phyloP scores from a whole-genome alignment of 225 moss, liverwort and hornwort genomes.

The Asterella californica region DNA sequence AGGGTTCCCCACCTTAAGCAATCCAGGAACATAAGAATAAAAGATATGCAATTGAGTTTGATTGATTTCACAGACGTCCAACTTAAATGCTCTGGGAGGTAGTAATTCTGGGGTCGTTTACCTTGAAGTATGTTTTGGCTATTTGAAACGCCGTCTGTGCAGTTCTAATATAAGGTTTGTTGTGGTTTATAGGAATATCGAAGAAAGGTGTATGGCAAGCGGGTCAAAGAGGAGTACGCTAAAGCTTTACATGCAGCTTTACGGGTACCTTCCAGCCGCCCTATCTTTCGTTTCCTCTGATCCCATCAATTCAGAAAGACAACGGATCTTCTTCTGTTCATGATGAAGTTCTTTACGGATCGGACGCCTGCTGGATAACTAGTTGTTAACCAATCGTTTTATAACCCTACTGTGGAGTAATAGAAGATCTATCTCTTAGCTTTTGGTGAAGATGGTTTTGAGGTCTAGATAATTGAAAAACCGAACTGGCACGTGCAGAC shows the following conservation, averaged over 20 bases:
- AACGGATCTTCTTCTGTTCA: not conserved
- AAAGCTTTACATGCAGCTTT: conserved; percentile 43
- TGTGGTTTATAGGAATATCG: conserved; percentile 39
- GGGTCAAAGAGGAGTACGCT: conserved; percentile 47
- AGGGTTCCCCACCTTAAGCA: not conserved
- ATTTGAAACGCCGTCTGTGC: not conserved
- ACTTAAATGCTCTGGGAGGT: not conserved
- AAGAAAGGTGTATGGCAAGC: conserved; percentile 40
- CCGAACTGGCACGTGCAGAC: conserved; percentile 26
- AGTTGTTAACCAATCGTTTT: too few relatives aligned
- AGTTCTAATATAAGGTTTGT: not conserved
- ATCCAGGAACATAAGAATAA: not conserved
- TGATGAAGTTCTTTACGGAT: not conserved
- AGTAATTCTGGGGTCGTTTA: not conserved
- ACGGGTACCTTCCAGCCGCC: conserved; percentile 26
- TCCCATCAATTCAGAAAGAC: not conserved
- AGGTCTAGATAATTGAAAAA: not conserved
- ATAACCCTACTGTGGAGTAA: too few relatives aligned
- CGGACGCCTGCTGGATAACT: not conserved
- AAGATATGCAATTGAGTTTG: not conserved
- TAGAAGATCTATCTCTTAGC: not conserved
- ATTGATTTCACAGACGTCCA: not conserved
- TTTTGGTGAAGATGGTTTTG: not conserved
- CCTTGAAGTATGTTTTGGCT: not conserved
- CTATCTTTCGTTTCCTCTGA: not conserved